Evolutionary conservation across 176 grass and related monocot genomes (phyloP), one percentile per base, ranked within the genome.

Genomic region (Carex parvula): DNA sequence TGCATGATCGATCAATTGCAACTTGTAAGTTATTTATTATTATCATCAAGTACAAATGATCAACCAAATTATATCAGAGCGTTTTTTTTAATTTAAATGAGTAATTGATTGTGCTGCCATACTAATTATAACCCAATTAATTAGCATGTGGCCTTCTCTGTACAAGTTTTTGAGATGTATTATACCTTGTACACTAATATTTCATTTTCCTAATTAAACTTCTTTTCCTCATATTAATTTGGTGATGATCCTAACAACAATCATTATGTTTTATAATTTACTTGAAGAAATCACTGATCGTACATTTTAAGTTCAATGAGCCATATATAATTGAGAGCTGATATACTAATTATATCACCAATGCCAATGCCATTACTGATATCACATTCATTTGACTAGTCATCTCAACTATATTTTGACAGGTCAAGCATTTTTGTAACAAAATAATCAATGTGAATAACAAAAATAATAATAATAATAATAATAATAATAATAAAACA

Each of bases 41-140:
- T 6, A 74, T 74, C 3, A 26, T 74, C 70, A 53, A 74, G 44
- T 74, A 52, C 20, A 52, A 74, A 53, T 74, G 70, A 74, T 72
- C 17, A 8, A 72, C 69, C 35, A 48, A 68, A 72, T 72, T 72
- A 44, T 74, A 74, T 13, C 53, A 24, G 24, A 24, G 24, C 53
- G 44, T 20, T 74, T 74, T 52, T 32, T 35, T 35, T 35, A 35
- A 15, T 50, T 24, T 29, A 21, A 74, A 74, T 14, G 70, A 52
- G 18, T 13, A 74, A 53, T 74, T 24, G 70, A 74, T 74, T 74
- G 9, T 53, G 70, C 42, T 52, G 70, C 70, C 70, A 15, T 53
- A 15, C 44, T 53, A 70, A 74, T 53, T 74, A 53, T 74, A 44
- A 74, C 42, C 70, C 52, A 52, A 74, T 74, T 52, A 68, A 58